Evolutionary conservation across 2,329 filamentous ascomycete species (phyloP), one percentile per base, ranked within the genome.

Genomic region (Truncatella angustata): DNA sequence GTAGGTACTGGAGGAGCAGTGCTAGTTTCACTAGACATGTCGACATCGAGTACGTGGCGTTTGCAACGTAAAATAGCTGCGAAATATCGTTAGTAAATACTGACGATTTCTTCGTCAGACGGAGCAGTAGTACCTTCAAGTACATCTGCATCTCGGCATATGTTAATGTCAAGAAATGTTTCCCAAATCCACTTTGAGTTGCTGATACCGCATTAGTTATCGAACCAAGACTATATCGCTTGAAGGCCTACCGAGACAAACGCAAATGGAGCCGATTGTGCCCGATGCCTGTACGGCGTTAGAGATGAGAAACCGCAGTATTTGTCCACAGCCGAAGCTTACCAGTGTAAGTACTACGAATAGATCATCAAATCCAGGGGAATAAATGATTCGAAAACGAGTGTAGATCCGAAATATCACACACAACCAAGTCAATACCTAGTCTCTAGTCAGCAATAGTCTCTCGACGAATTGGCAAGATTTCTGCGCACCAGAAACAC

Each of bases 1-100:
- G 60, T 23, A 65, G 53, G 37, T 60, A 66, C 48, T 66, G 63
- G 39, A 63, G 58, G 28, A 65, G 48, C 18, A 66, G 58, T 9
- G 61, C 59, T 30, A 66, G 51, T 49, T 66, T 66, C 35, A 66
- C 60, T 3, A 65, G 43, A 3, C 57, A 52, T 7, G 60, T 58
- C 28, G 62, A 60, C n/a, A 59, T 54, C 21, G 53, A 57, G 53
- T 64, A 64, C 3, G 55, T 52, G 3, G 55, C 59, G 30, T 60
- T 62, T n/a, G 50, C 43, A 14, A 62, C 46, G 46, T 66, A 66
- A 32, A 61, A 60, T 14, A 50, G 43, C 60, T 65, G 24, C n/a
- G 2, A n/a, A 14, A 16, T 7, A 5, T 26, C 4, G 32, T 30
- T 26, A 39, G 35, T 24, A 26, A 36, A 28, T 21, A 20, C 7